Percentiles rank a stretch among this genome's conserved stretches.
These are phyloP conservation scores for Theileria sp. DNA, from an alignment of 169 alveolate species.

Conservation along the genomic window DNA sequence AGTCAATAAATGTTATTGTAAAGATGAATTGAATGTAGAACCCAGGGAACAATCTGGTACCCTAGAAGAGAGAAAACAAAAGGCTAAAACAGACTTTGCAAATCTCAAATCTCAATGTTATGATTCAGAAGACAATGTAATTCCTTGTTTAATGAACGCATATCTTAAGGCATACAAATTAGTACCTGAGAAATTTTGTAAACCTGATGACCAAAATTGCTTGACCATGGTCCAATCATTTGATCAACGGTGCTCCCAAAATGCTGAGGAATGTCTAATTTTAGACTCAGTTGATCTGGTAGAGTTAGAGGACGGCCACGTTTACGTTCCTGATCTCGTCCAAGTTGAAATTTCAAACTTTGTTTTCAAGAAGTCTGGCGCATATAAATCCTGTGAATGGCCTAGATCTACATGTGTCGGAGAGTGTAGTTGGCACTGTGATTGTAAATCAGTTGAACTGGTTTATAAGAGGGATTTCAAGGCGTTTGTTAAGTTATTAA, in stretches of 20 bases:
- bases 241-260: background rate
- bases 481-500: background rate
- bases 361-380: conserved; percentile 3
- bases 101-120: background rate
- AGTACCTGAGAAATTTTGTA: background rate
- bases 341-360: conserved; percentile 3
- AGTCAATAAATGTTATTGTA: background rate
- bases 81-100: background rate
- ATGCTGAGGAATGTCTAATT: background rate
- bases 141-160: background rate
- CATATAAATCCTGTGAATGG: background rate
- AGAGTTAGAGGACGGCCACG: background rate
- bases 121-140: background rate
- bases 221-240: background rate
- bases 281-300: background rate
- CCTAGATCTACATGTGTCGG: conserved; percentile 1
- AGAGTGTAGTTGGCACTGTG: conserved; percentile 4
- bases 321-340: conserved; percentile 1
- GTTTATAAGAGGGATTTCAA: background rate
- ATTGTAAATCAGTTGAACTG: background rate
- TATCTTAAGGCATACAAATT: background rate
- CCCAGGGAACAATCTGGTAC: background rate
- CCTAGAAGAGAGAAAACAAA: background rate
- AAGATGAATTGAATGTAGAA: background rate
- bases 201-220: background rate